Base-by-base conservation (phyloP, 2,329 filamentous ascomycete species). In the Teratosphaeria epicoccoides region DNA sequence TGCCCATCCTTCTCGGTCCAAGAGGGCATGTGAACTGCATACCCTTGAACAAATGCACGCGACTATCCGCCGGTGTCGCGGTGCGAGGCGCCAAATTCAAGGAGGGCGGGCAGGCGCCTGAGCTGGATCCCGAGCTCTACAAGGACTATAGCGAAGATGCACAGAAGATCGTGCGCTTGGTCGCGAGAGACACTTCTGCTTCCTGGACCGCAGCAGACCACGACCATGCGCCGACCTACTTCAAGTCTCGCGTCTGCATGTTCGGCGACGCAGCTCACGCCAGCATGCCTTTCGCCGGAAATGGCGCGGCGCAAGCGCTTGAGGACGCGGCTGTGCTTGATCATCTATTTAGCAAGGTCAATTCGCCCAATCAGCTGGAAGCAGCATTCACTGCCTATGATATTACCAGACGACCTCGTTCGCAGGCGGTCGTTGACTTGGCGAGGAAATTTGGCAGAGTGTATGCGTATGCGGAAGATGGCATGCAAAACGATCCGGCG, bases 241-340 rank as follows among this genome's bases (percentile, higher is more conserved):
- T 50, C 54, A 59, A 57, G 4, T 60, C 60, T 20, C 47, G 55
- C 3, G 57, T 69, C 11, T 59, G 59, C 24, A 63, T 71, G 46
- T 62, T 68, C 45, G 70, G 70, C 12, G 69, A 72, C 47, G 67
- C 69, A 22, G 70, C 69, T 3, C 70, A 72, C 50, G 65, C 68
- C 7, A 64, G 59, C 14, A 64, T 68, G 44, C 68, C 68, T 1
- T 70, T 64, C 46, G 67, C 67, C 3, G 68, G 66, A 2, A 60
- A 69, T 6, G 69, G 69, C 6, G 68, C 65, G 0, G 64, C 65
- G 2, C 66, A 69, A 59, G 65, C 68, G 1, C 62, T 73, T 20
- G 70, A 73, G 52, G 68, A 71, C 48, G 63, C 63, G 1, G 60
- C 66, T 0, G 62, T 70, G 6, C 59, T 70, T 5, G 60, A 62